Base-by-base conservation (phyloP, 2,329 filamentous ascomycete species). In the Talaromyces marneffei region DNA sequence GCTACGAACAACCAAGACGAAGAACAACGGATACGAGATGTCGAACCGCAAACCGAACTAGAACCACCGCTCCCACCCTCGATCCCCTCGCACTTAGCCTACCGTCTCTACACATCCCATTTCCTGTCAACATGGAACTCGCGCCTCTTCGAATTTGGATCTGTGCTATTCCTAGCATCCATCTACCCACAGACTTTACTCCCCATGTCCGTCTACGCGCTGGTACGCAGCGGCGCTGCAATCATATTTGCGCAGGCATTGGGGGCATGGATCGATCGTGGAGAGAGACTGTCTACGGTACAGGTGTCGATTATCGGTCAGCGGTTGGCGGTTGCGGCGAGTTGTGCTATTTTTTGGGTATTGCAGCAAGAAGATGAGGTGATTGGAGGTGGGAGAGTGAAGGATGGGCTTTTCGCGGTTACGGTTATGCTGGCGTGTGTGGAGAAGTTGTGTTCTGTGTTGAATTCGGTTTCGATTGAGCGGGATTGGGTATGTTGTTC, bases 401-500 rank as follows among this genome's bases (percentile, higher is more conserved):
- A 62, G 25, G 62, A 56, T 18, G 39, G 37, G 5, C 60, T 62
- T 39, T 62, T 62, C 35, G 60, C 35, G 7, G 27, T 27, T 29
- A 57, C 48, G 9, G 44, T 57, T 2, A 5, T 83, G 0, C 74
- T 90, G 48, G 86, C 87, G 0, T 89, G 87, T 60, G 68, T 87
- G 1, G 89, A 92, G 73, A 92, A 91, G 70, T 72, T 90, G 8
- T 80, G 79, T 14, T 80, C 85, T 1, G 79, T 87, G 5, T 80
- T 85, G 70, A 91, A 91, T 69, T 78, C 84, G 0, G 83, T 91
- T 0, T 79, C 88, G 0, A 81, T 92, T 0, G 89, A 91, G 71
- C 78, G 85, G 67, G 89, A 92, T 66, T 91, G 88, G 88, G 74
- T 78, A 64, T 55, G 72, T 27, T 10, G 4, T 20, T 31, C 12